A percentile compares a stretch with the other conserved stretches of the same genome.
These are phyloP conservation scores for Prunus padus DNA, from an alignment of 306 rosid species.

Conservation along the genomic window DNA sequence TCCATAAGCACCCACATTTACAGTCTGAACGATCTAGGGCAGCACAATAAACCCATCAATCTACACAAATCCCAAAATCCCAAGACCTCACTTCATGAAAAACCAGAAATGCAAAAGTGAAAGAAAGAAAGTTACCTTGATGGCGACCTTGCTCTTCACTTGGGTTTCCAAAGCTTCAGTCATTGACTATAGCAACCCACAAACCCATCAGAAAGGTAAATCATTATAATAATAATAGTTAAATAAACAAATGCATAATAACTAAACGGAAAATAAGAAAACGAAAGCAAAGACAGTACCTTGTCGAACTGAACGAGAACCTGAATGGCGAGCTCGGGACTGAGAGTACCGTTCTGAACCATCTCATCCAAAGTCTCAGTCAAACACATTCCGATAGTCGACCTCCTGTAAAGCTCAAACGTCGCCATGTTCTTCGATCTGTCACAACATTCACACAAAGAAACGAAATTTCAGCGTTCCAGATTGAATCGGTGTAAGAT, in stretches of 20 bases:
- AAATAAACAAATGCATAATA: slow-evolving; percentile 12
- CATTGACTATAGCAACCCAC: slow-evolving; percentile 58
- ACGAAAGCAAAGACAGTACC: slow-evolving; percentile 36
- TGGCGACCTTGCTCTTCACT: slow-evolving; percentile 79
- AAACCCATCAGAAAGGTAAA: slow-evolving; percentile 1
- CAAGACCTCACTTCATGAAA: background rate
- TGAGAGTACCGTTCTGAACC: slow-evolving; percentile 83
- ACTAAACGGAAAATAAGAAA: background rate
- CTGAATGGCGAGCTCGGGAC: slow-evolving; percentile 93
- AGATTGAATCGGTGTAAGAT: background rate
- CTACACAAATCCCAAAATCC: background rate
- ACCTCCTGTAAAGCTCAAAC: slow-evolving; percentile 85
- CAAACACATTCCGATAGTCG: slow-evolving; percentile 86
- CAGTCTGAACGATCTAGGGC: background rate
- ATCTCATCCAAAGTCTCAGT: slow-evolving; percentile 92
- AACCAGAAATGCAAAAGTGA: background rate
- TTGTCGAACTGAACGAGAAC: slow-evolving; percentile 94
- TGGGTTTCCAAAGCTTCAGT: slow-evolving; percentile 87
- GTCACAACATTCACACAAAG: slow-evolving; percentile 1
- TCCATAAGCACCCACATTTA: background rate
- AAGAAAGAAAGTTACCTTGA: slow-evolving; percentile 50
- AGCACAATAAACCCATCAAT: background rate
- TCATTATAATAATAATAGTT: background rate
- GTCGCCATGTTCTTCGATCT: slow-evolving; percentile 81
- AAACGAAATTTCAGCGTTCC: background rate